Percentiles rank a stretch among this genome's conserved stretches.
phyloP scores from a whole-genome alignment of 1,139 yeast genomes.

The Diutina ranongensis region DNA sequence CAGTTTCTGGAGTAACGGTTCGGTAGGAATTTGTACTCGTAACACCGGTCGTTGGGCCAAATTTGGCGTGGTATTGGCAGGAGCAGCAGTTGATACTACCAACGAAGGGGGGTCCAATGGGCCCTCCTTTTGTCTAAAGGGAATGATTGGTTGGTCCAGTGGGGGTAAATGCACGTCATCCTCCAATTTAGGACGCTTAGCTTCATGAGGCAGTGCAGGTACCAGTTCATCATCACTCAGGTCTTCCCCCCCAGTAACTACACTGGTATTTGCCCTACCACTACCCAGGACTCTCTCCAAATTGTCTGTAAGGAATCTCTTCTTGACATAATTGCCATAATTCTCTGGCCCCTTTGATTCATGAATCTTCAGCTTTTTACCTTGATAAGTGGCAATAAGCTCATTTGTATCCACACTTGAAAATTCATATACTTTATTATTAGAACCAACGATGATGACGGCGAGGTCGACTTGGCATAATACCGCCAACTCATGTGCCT shows the following conservation, averaged over 20 bases:
- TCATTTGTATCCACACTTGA: slow-evolving; percentile 61
- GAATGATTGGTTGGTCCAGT: neutral
- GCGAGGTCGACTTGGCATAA: slow-evolving; percentile 90
- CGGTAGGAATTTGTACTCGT: slow-evolving; percentile 40
- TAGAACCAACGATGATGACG: slow-evolving; percentile 78
- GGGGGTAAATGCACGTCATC: neutral
- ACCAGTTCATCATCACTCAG: slow-evolving; percentile 2
- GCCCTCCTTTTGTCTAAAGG: neutral
- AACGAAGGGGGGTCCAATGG: neutral
- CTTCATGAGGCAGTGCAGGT: neutral
- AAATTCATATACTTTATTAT: slow-evolving; percentile 71
- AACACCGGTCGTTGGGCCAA: slow-evolving; percentile 30
- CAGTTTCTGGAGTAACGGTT: slow-evolving; percentile 12
- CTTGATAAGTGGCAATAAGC: slow-evolving; percentile 43
- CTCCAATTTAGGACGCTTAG: neutral
- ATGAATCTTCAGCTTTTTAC: slow-evolving; percentile 22
- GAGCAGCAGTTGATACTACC: neutral
- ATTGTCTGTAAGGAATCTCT: slow-evolving; percentile 8
- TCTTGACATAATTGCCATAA: slow-evolving; percentile 36
- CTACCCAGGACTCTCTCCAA: neutral
- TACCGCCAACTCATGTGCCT: slow-evolving; percentile 90
- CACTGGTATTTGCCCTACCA: too few relatives aligned
- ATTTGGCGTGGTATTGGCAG: neutral
- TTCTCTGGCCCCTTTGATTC: slow-evolving; percentile 53
- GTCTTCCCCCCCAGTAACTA: too few relatives aligned